Evolutionary conservation across 257 asterid genomes (phyloP).

Genomic region (Plantago elongata): DNA sequence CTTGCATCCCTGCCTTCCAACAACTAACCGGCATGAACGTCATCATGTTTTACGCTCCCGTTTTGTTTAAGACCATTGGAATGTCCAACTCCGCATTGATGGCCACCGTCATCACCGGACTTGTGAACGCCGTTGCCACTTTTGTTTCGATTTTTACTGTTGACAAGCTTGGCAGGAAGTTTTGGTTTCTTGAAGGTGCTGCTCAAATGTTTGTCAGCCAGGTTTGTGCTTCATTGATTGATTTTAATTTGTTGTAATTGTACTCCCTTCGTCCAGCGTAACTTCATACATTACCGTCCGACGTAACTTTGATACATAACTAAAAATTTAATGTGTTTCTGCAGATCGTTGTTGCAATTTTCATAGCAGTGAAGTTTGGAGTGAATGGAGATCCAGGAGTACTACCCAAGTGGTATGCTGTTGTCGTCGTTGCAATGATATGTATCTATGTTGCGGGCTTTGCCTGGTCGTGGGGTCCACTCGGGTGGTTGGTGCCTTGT

Average conservation of each 20-base stretch:
- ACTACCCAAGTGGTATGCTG: neutral
- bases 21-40: too few species aligned
- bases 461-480: conserved; percentile 48
- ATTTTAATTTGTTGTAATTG: neutral
- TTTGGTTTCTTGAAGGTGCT: conserved; percentile 35
- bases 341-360: neutral
- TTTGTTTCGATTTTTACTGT: conserved; percentile 29
- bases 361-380: neutral
- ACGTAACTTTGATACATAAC: too few species aligned
- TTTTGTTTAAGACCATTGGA: too few species aligned
- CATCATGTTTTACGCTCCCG: too few species aligned
- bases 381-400: neutral
- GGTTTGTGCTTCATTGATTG: neutral
- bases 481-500: too few species aligned
- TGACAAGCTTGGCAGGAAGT: conserved; percentile 33
- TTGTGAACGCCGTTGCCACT: conserved; percentile 13
- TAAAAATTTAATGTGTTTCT: too few species aligned
- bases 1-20: conserved; percentile 21
- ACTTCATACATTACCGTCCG: too few species aligned
- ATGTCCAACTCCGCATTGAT: too few species aligned
- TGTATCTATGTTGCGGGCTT: conserved; percentile 37
- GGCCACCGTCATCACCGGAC: too few species aligned
- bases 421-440: conserved; percentile 23
- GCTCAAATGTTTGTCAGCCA: conserved; percentile 38
- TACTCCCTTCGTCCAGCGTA: too few species aligned